Conservation (phyloP, 345 rosid species). For the Schrenkiella parvula region DNA sequence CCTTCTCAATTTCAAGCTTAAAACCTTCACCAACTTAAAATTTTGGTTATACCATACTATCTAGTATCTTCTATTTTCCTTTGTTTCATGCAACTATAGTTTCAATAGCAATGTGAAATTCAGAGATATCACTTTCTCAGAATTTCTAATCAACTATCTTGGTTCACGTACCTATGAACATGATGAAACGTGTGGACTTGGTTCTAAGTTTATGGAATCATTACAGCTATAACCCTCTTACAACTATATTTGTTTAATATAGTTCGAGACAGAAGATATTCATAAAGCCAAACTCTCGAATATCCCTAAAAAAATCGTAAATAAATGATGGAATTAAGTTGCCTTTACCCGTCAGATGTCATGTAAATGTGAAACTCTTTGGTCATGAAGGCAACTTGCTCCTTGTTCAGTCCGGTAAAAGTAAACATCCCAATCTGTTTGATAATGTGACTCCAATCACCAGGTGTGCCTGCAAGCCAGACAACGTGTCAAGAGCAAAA, state of each 20-base stretch:
- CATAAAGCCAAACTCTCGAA: not conserved
- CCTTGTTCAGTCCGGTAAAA: constrained; percentile 57
- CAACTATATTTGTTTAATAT: not conserved
- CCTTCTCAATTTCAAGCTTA: not conserved
- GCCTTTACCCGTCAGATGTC: constrained; percentile 63
- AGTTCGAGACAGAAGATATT: not conserved
- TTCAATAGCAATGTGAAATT: not conserved
- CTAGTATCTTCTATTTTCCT: not conserved
- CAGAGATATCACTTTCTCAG: not conserved
- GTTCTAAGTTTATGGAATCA: too few species aligned
- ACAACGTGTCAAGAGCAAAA: not conserved
- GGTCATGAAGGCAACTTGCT: constrained; percentile 64
- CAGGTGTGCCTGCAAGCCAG: constrained; percentile 54
- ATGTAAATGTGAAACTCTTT: constrained; percentile 63
- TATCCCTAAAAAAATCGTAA: not conserved
- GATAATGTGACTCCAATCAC: constrained; percentile 71
- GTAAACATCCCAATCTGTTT: constrained; percentile 78
- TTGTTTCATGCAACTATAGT: not conserved
- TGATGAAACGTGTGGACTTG: not conserved
- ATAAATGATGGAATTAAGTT: not conserved
- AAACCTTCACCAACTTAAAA: not conserved
- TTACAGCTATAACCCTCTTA: not conserved
- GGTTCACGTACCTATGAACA: not conserved
- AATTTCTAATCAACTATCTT: not conserved
- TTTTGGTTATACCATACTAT: not conserved